phyloP scores from a whole-genome alignment of 2,329 filamentous ascomycete species.

The Penicillium sp. region DNA sequence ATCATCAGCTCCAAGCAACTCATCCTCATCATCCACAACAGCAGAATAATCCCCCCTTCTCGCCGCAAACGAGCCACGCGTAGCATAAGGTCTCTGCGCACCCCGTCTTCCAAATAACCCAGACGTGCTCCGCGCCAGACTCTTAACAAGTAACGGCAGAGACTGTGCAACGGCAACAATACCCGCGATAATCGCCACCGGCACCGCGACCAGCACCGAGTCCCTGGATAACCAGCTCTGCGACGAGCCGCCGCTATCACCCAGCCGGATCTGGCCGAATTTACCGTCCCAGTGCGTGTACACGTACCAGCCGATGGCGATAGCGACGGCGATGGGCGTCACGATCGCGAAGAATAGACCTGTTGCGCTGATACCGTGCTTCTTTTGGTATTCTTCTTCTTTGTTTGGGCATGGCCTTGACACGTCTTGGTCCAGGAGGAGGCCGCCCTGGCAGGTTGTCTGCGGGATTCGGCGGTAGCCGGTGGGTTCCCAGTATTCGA shows the following conservation, averaged over 20 bases:
- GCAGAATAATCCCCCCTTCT: constrained; percentile 82
- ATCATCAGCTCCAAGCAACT: constrained; percentile 80
- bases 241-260: constrained; percentile 53
- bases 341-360: constrained; percentile 83
- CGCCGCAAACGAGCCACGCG: constrained; percentile 81
- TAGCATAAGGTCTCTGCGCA: constrained; percentile 69
- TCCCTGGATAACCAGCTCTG: constrained; percentile 62
- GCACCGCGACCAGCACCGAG: constrained; percentile 75
- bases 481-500: constrained; percentile 79
- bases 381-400: constrained; percentile 76
- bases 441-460: constrained; percentile 77
- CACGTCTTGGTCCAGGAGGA: constrained; percentile 67
- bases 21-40: constrained; percentile 91
- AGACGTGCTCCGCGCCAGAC: constrained; percentile 66
- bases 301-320: constrained; percentile 75
- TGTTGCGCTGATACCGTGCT: constrained; percentile 66
- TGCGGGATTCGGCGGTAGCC: constrained; percentile 88
- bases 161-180: constrained; percentile 72
- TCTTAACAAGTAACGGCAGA: constrained; percentile 68
- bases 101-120: constrained; percentile 54
- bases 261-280: constrained; percentile 88
- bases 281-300: constrained; percentile 83
- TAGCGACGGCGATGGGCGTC: constrained; percentile 69
- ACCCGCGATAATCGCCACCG: constrained; percentile 75
- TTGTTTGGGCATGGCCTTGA: constrained; percentile 70